Evolutionary conservation across 768 basidiomycete species (phyloP).

Genomic region (Lactifluus echinatus): DNA sequence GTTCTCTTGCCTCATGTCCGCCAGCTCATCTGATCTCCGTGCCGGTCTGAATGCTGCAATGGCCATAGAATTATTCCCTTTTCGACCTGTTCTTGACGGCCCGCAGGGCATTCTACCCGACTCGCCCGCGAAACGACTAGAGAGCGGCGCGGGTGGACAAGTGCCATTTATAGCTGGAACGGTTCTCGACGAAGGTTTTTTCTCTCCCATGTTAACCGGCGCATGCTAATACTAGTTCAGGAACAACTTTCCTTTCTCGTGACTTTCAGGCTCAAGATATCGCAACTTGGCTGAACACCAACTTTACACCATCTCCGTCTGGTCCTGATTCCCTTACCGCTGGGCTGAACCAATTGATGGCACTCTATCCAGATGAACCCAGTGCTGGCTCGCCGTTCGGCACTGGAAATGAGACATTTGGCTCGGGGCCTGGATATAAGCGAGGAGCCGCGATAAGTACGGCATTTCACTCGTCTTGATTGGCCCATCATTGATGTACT

Average conservation of each 20-base stretch:
- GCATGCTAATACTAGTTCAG: slow-evolving; percentile 20
- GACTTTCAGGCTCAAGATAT: slow-evolving; percentile 10
- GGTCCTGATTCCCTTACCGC: slow-evolving; percentile 12
- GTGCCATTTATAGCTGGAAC: slow-evolving; percentile 41
- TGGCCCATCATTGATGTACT: neutral
- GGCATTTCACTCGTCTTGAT: neutral
- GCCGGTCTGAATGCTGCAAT: slow-evolving; percentile 21
- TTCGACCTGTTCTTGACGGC: slow-evolving; percentile 36
- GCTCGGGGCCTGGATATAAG: slow-evolving; percentile 33
- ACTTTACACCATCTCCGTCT: slow-evolving; percentile 15
- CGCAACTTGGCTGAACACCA: slow-evolving; percentile 2
- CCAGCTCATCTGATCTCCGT: slow-evolving; percentile 17
- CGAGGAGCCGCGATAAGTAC: slow-evolving; percentile 29
- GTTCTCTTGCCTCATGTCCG: slow-evolving; percentile 28
- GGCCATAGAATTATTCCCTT: slow-evolving; percentile 27
- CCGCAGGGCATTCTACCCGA: slow-evolving; percentile 33
- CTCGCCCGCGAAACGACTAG: slow-evolving; percentile 29
- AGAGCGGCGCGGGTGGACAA: slow-evolving; percentile 28
- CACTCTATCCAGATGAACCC: slow-evolving; percentile 37
- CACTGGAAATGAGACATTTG: slow-evolving; percentile 40
- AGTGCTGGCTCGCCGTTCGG: slow-evolving; percentile 38
- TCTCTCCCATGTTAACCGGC: neutral
- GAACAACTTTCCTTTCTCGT: slow-evolving; percentile 30
- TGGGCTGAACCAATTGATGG: slow-evolving; percentile 25
- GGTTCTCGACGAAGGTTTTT: slow-evolving; percentile 38